phyloP scores from a whole-genome alignment of 345 rosid species.

The Ricinus communis region DNA sequence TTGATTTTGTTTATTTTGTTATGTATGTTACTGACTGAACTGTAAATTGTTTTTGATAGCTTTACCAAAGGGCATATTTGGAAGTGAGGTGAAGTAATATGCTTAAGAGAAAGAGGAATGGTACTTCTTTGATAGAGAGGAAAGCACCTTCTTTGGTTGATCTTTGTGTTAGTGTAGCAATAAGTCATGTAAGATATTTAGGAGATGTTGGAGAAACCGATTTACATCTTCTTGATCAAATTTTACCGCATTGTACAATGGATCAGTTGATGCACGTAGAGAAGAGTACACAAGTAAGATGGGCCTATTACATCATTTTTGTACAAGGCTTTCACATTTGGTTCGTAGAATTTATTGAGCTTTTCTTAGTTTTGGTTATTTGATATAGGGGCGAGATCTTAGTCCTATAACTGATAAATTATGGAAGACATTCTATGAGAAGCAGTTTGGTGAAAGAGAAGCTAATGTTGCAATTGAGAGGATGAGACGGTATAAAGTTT shows the following conservation, averaged over 20 bases:
- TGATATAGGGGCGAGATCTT: slow-evolving; percentile 71
- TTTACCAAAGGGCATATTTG: background rate
- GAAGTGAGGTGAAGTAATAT: slow-evolving; percentile 13
- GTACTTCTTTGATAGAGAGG: background rate
- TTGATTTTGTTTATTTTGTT: background rate
- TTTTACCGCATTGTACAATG: slow-evolving; percentile 68
- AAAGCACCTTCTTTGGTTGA: slow-evolving; percentile 73
- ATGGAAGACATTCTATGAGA: slow-evolving; percentile 74
- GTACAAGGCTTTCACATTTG: background rate
- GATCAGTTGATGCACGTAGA: slow-evolving; percentile 81
- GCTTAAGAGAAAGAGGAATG: slow-evolving; percentile 1
- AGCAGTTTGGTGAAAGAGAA: slow-evolving; percentile 47
- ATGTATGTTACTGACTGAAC: background rate
- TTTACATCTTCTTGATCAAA: slow-evolving; percentile 61
- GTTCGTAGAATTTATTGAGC: background rate
- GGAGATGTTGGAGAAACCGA: slow-evolving; percentile 94
- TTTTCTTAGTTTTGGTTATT: slow-evolving; percentile 6
- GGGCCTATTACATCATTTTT: background rate
- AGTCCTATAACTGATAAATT: slow-evolving; percentile 69
- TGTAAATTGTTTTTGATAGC: background rate
- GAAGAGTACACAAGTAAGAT: slow-evolving; percentile 55
- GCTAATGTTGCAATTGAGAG: slow-evolving; percentile 43
- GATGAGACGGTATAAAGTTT: slow-evolving; percentile 53
- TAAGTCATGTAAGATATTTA: slow-evolving; percentile 58
- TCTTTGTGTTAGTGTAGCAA: slow-evolving; percentile 62